Base-by-base conservation (phyloP, 768 basidiomycete genomes). In the Pisolithus albus region DNA sequence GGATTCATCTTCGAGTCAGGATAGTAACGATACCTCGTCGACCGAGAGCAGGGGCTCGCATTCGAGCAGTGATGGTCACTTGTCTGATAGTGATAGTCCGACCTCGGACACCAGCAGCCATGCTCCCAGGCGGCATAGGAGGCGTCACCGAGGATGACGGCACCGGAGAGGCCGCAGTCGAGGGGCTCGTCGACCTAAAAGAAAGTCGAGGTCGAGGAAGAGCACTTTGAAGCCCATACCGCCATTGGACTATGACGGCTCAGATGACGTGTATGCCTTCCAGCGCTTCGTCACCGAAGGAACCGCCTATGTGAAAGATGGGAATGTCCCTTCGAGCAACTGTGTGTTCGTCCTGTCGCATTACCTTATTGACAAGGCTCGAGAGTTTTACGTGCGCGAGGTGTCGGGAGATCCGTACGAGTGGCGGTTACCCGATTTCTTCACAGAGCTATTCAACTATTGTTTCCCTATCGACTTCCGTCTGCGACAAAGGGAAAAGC, bases 391-490 rank as follows among this genome's bases (percentile, higher is more conserved):
- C 7, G 15, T 16, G 11, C 11, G 18, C 18, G 7, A 39, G 11
- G 38, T 39, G 5, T 39, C 38, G 1, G 38, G 38, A 6, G 6
- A 39, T 9, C 38, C 38, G 1, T 18, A 39, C 18, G 16, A 18
- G 38, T 39, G 38, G 38, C 38, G 16, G 13, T 18, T 39, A 4
- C 4, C 38, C 13, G 38, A 39, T 1, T 39, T 39, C 9, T 28
- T 28, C 28, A 28, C 9, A 9, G 28, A 28, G 9, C 4, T 28
- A 6, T 28, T 28, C 28, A 28, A 28, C 4, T 28, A 28, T 6
- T 23, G 21, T 4, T 74, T 74, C 56, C 72, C 71, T 0, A 46
- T 62, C 0, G 38, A 60, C 28, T 58, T 61, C 39, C 32, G 56
- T 0, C 32, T 59, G 7, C 46, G 67, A 23, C 67, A 68, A 50